Base-by-base conservation (phyloP, 2,329 filamentous ascomycete species). In the Lachnum nothofagi region DNA sequence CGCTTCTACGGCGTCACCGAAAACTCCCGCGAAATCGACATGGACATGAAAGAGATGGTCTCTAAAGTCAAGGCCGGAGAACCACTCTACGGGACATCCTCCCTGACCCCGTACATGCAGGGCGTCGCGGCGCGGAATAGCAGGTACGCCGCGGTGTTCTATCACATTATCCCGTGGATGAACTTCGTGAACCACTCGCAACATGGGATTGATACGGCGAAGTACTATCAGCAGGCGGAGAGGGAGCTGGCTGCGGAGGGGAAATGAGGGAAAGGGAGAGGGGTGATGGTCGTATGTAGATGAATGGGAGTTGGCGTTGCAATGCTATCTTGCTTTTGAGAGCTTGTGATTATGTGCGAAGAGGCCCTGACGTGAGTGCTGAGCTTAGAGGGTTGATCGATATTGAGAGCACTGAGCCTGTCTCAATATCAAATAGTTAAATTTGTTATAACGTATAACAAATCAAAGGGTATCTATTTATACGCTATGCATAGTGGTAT, bases 31-130 rank as follows among this genome's bases (percentile, higher is more conserved):
- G 93, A 98, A 70, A 75, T 93, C 49, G 86, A 95, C 57, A 85
- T 95, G 85, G 93, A 98, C 68, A 97, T 97, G 91, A 80, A 82
- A 57, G 93, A 98, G 72, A 98, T 98, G 93, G 91, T 96, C 31
- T 80, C 83, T 68, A 94, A 91, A 72, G 91, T 97, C 67, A 98
- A 97, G 80, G 81, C 79, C 51, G 91, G 91, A 57, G 80, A 95
- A 74, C 79, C 93, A 29, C 75, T 97, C 42, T 98, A 98, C 70
- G 93, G 93, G 64, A 80, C 79, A 62, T 88, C 83, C 63, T 73
- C 73, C 45, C 72, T 96, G 62, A 86, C 85, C 49, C 84, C 91
- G 56, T 88, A 96, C 71, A 86, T 96, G 76, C 93, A 98, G 72
- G 93, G 91, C 52, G 86, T 96, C 33, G 91, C 93, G 44, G 83